phyloP scores from a whole-genome alignment of 495 filamentous ascomycete genomes.

The Xylaria intraflava region DNA sequence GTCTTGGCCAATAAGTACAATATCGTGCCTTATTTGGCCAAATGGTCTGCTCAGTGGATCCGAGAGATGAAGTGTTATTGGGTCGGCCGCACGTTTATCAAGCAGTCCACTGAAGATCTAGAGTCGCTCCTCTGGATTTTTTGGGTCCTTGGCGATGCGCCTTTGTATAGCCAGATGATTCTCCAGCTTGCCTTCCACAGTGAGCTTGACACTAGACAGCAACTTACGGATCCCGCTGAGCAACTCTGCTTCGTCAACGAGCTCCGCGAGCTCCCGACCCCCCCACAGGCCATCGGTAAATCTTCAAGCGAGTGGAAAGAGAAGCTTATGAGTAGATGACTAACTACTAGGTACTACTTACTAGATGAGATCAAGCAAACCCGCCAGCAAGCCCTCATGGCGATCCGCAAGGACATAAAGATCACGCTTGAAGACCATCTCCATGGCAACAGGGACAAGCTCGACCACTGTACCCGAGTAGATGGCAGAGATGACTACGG shows the following conservation, averaged over 20 bases:
- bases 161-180: slow-evolving; percentile 7
- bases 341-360: background rate
- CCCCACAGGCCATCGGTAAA: slow-evolving; percentile 3
- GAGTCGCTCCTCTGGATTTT: slow-evolving; percentile 8
- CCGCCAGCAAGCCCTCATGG: slow-evolving; percentile 1
- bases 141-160: slow-evolving; percentile 7
- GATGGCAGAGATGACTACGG: background rate
- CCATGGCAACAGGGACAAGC: background rate
- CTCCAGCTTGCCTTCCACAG: slow-evolving; percentile 5
- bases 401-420: background rate
- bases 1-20: slow-evolving; percentile 8
- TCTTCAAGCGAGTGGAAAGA: background rate
- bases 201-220: background rate
- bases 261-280: background rate
- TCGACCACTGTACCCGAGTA: background rate
- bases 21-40: background rate
- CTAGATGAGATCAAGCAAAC: slow-evolving; percentile 1
- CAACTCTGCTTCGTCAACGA: slow-evolving; percentile 1
- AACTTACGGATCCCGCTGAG: slow-evolving; percentile 1
- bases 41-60: background rate
- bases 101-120: background rate
- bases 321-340: background rate
- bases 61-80: slow-evolving; percentile 4
- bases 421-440: slow-evolving; percentile 5
- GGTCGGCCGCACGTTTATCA: background rate